Base-by-base conservation (phyloP, 257 asterid species). In the Prunella vulgaris region DNA sequence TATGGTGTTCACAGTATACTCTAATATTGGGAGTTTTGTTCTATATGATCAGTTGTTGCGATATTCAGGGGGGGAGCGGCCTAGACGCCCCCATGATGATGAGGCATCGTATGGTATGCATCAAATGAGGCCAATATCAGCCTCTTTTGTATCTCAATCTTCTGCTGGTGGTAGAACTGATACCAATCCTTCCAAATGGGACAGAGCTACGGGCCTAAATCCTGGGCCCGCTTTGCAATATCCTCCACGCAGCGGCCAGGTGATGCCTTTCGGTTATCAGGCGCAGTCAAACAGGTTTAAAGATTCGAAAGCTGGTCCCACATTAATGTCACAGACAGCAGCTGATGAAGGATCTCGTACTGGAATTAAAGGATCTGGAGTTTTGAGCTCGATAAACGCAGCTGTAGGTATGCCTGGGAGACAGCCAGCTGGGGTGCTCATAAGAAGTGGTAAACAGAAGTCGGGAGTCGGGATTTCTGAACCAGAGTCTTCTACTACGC, bases 261-360 rank as follows among this genome's bases (percentile, higher is more conserved):
- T 70, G 70, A 72, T 76, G 71, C 90, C 96, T 10, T 84, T 85
- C 35, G 85, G 92, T 33, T 86, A 83, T 62, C 91, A 81, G 53
- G 33, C 85, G 40, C 84, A 82, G 17, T 40, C 88, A 40, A 86
- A 82, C 79, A 87, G 87, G 83, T 83, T 84, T 37, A 85, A 78
- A 60, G 98, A 89, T n/a, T 27, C 85, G n/a, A 86, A 81, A 63
- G 75, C 77, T 52, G 87, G 86, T 18, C 82, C 88, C 61, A 78
- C 90, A 33, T 66, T 78, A 17, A 64, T 83, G 57, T 87, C 96
- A 20, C 92, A 85, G 78, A 86, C 86, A 25, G 95, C 97, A 20
- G 98, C 97, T 44, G 98, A 92, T 84, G 98, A 92, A 84, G 98
- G 98, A 49, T 92, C 98, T 7, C 85, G 98, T 72, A 92, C 98